Evolutionary conservation across 495 filamentous ascomycete genomes (phyloP), one percentile per base, ranked within the genome.

Genomic region (Aspergillus leporis): DNA sequence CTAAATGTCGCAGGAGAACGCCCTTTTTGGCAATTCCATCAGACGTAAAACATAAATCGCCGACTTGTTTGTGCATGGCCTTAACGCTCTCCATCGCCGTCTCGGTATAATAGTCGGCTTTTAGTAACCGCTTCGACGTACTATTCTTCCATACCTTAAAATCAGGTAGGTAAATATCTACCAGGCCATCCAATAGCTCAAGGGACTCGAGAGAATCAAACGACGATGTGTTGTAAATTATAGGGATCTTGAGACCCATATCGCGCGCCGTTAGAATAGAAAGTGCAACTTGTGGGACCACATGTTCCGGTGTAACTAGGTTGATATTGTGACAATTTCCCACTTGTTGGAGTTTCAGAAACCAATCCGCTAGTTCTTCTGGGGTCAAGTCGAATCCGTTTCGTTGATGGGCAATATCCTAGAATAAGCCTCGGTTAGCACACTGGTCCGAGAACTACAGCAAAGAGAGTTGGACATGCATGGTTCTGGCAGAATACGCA

Each of bases 401-500:
- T 8, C 84, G 77, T 64, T 86, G 81, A 60, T 93, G 89, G 1
- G 88, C 80, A 38, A 92, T 92, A 48, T 90, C 89, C 70, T 73
- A 51, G 7, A 21, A 21, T 10, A 2, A 31, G 8, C 9, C 16
- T 19, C 30, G 30, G n/a, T 52, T 36, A 52, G 50, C 31, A 3
- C 1, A 52, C 21, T 9, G 30, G 31, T 19, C 16, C 14, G 16
- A 36, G 16, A 5, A n/a, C 5, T 23, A 32, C 28, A 18, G 28
- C 14, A n/a, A 22, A 23, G 23, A n/a, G 28, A 25, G 16, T 16
- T 19, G 36, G 22, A 40, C 62, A 31, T 65, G 72, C 72, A 70
- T 91, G 82, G 73, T 92, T 92, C 68, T 92, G 89, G 69, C 90
- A 93, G 66, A 92, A 92, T 0, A 90, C 86, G 67, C 90, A 92